Percentiles rank a stretch among this genome's conserved stretches.
These are phyloP conservation scores for Phytophthora sp. DNA, from an alignment of 352 stramenopile species.

Conservation along the genomic window DNA sequence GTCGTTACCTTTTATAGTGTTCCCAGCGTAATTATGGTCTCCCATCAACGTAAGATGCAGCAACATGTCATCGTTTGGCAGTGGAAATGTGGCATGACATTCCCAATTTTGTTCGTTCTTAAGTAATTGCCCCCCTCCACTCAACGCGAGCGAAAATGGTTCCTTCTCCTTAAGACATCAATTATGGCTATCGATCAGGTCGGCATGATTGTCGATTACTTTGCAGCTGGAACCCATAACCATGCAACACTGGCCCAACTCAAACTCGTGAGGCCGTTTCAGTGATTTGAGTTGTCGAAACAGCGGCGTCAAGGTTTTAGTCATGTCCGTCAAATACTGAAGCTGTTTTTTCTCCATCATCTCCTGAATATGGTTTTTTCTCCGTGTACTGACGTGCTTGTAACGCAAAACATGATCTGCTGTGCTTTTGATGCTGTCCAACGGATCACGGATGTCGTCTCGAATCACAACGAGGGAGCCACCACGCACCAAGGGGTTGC, in stretches of 20 bases:
- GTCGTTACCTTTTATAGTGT: no score
- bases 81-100: not conserved
- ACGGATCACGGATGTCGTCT: no score
- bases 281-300: not conserved
- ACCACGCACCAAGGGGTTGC: not conserved
- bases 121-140: not conserved
- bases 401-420: not conserved
- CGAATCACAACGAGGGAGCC: not conserved
- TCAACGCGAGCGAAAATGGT: not conserved
- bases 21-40: not conserved
- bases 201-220: not conserved
- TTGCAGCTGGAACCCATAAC: not conserved
- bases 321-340: not conserved
- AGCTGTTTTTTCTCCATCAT: not conserved
- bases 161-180: not conserved
- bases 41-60: constrained; percentile 6
- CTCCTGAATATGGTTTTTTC: not conserved
- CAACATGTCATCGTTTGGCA: not conserved
- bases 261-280: not conserved
- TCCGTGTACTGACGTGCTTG: not conserved
- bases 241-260: not conserved
- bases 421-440: not conserved
- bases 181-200: not conserved
- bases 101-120: not conserved
- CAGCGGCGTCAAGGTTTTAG: not conserved